Percentiles rank a stretch among this genome's conserved stretches.
Conservation (phyloP, 2,329 filamentous ascomycete species). For the Nemania sp. region DNA sequence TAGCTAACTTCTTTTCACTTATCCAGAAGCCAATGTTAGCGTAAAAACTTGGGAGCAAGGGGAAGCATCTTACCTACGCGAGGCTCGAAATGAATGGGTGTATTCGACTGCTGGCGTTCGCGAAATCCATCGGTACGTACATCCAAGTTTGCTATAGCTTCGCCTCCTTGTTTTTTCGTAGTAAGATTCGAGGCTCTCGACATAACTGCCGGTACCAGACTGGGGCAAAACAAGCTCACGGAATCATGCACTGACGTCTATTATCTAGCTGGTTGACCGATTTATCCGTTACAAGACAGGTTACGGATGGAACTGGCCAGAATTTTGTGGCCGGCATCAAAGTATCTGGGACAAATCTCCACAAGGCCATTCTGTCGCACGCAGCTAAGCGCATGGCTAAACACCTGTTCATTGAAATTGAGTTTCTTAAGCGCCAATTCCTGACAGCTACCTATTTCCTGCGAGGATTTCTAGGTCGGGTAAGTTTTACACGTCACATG, state of each 20-base stretch:
- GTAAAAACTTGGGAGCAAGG: slow-evolving; percentile 36
- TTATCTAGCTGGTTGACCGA: slow-evolving; percentile 35
- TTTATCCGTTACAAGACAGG: slow-evolving; percentile 34
- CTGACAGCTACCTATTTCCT: slow-evolving; percentile 35
- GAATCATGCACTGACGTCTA: slow-evolving; percentile 1
- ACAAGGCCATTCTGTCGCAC: slow-evolving; percentile 31
- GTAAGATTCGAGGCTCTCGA: not conserved
- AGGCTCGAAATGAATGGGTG: slow-evolving; percentile 37
- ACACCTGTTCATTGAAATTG: slow-evolving; percentile 37
- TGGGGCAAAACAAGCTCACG: too few relatives aligned
- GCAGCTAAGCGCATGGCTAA: slow-evolving; percentile 36
- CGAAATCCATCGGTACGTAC: slow-evolving; percentile 32
- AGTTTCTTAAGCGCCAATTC: slow-evolving; percentile 39
- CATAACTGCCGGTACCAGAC: not conserved
- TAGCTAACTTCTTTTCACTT: slow-evolving; percentile 2
- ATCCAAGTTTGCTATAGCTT: not conserved
- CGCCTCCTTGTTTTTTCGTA: too few relatives aligned
- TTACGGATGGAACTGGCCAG: slow-evolving; percentile 24
- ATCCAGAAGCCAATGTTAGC: slow-evolving; percentile 29
- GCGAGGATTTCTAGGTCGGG: slow-evolving; percentile 37
- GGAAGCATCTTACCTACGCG: slow-evolving; percentile 30
- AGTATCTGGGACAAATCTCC: slow-evolving; percentile 28
- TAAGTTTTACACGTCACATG: slow-evolving; percentile 19
- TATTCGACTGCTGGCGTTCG: slow-evolving; percentile 35
- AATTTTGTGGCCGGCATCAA: slow-evolving; percentile 33